phyloP scores from a whole-genome alignment of 768 basidiomycete genomes.

The Tricholoma saponaceum region DNA sequence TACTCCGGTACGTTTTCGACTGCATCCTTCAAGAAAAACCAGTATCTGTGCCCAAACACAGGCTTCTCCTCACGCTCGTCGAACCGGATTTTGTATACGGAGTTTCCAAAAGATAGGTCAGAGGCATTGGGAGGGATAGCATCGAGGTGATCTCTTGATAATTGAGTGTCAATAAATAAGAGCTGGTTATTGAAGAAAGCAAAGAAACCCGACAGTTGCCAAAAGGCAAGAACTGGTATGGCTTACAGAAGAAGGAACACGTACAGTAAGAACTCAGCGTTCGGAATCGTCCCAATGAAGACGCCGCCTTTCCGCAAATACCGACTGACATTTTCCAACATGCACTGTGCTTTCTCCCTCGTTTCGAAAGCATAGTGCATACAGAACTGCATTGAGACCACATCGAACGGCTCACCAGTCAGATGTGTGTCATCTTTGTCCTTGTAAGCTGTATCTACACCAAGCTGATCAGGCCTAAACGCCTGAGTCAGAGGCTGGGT shows the following conservation, averaged over 20 bases:
- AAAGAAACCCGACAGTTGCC: background rate
- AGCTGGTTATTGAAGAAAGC: background rate
- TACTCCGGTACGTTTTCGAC: conserved; percentile 98
- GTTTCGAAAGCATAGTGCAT: conserved; percentile 99
- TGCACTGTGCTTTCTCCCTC: conserved; percentile 79
- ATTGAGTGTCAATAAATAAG: conserved; percentile 2
- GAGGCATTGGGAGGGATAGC: conserved; percentile 58
- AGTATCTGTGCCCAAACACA: conserved; percentile 87
- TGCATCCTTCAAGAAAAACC: conserved; percentile 91
- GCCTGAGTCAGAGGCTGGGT: conserved; percentile 62
- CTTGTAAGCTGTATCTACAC: conserved; percentile 18
- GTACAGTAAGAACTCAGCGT: conserved; percentile 79
- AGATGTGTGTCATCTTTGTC: conserved; percentile 7
- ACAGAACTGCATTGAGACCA: conserved; percentile 98
- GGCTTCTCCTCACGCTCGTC: conserved; percentile 60
- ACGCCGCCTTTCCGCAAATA: conserved; percentile 80
- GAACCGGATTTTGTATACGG: conserved; percentile 86
- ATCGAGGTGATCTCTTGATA: conserved; percentile 66
- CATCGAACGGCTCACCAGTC: conserved; percentile 68
- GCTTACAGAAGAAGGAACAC: conserved; percentile 25
- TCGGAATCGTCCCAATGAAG: conserved; percentile 98
- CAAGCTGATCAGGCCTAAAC: conserved; percentile 59
- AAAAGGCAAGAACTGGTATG: background rate
- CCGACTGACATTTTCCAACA: conserved; percentile 86
- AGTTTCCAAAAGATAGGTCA: conserved; percentile 85